Evolutionary conservation across 495 filamentous ascomycete genomes (phyloP), one percentile per base, ranked within the genome.

Genomic region (Penicillium antarcticum): DNA sequence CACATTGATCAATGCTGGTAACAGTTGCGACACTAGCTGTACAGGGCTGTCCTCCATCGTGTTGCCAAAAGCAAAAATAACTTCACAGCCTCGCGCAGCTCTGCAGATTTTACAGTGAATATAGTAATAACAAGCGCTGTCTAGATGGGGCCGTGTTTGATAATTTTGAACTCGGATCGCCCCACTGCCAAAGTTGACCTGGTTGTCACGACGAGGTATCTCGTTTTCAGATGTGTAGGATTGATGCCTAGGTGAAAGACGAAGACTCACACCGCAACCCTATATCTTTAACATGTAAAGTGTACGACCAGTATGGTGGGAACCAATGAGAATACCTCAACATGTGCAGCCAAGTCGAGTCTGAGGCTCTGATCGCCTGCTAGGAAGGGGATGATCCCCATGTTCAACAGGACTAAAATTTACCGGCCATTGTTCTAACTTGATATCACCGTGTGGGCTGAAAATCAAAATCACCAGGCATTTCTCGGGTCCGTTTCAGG

Each of bases 371-470:
- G 36, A 35, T 49, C 38, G 29, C 40, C 46, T 40, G 10, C 14
- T 35, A 32, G 45, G 2, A 29, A 23, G 24, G 16, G 31, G 24
- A 23, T 16, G 16, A 40, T 68, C 36, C 69, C 69, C 34, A 67
- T 75, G 46, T 74, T 72, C 32, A 73, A 75, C 54, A 87, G 86
- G 14, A 85, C 86, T 37, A 89, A 24, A 49, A 49, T 14, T 42
- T 29, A 34, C 46, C 46, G 46, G 41, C 21, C 36, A 3, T 19
- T 4, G 46, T 26, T n/a, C 37, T 5, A 16, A 29, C 37, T 12
- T 11, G 5, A 6, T 5, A 13, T 13, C 34, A 41, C 38, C 37
- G 13, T 34, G 37, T 14, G 33, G 34, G 13, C 16, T 42, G 14
- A 16, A 36, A 45, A 9, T 45, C 16, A 40, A 29, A 39, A 10